Conservation (phyloP, 129 eudicot genomes). For the Apium graveolens region DNA sequence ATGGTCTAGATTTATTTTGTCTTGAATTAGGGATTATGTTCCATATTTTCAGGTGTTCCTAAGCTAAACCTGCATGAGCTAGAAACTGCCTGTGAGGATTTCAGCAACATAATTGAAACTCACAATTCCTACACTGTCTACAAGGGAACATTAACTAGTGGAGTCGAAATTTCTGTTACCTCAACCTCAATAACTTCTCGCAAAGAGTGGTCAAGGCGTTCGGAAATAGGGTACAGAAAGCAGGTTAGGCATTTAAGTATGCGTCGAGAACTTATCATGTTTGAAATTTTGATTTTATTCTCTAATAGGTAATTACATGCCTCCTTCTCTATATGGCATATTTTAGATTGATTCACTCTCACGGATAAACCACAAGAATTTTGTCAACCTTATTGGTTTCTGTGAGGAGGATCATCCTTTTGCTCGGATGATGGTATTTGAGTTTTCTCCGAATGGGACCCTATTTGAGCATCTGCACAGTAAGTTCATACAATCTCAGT, state of each 20-base stretch:
- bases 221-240: constrained; percentile 56
- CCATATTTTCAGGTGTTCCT: constrained; percentile 58
- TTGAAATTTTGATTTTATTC: not conserved
- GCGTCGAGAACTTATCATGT: not conserved
- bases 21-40: not conserved
- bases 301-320: not conserved
- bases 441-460: constrained; percentile 80
- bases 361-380: constrained; percentile 89
- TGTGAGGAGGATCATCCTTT: constrained; percentile 92
- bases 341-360: constrained; percentile 67
- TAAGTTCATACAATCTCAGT: constrained; percentile 13
- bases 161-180: constrained; percentile 81
- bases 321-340: constrained; percentile 7
- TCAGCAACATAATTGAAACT: constrained; percentile 69
- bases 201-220: constrained; percentile 61
- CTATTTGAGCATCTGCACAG: constrained; percentile 91
- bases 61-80: constrained; percentile 77
- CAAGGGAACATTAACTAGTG: constrained; percentile 91
- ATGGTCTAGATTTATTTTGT: not conserved
- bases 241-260: constrained; percentile 42
- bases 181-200: constrained; percentile 42
- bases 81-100: constrained; percentile 95
- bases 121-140: constrained; percentile 49
- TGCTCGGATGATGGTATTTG: constrained; percentile 91
- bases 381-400: constrained; percentile 76